Evolutionary conservation across 805 yeast genomes (phyloP).

Genomic region (Soucietia sequanensis): DNA sequence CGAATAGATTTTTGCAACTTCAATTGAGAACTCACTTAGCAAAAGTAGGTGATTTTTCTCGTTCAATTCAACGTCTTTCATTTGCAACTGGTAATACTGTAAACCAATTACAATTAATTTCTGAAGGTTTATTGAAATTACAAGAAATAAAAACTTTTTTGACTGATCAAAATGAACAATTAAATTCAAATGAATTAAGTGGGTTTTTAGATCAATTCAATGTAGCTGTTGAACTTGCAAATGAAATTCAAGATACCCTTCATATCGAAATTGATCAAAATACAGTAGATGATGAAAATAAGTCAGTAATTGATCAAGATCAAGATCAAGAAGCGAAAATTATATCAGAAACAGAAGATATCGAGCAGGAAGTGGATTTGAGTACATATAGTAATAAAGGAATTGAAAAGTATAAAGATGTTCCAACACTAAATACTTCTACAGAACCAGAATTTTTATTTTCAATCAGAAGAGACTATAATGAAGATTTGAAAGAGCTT

Average conservation of each 20-base stretch:
- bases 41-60: constrained; percentile 53
- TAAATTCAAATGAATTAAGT: constrained; percentile 20
- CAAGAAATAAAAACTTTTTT: constrained; percentile 18
- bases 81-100: constrained; percentile 34
- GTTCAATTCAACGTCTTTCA: constrained; percentile 55
- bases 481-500: constrained; percentile 22
- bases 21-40: constrained; percentile 36
- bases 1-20: constrained; percentile 17
- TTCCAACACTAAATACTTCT: neutral
- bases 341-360: constrained; percentile 1
- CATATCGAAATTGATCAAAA: constrained; percentile 32
- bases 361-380: constrained; percentile 4
- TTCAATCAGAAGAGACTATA: constrained; percentile 36
- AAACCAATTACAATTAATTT: constrained; percentile 26
- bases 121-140: constrained; percentile 29
- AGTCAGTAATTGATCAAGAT: constrained; percentile 1
- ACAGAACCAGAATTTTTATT: constrained; percentile 15
- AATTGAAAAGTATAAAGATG: constrained; percentile 21
- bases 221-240: constrained; percentile 42
- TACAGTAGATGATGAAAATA: constrained; percentile 15
- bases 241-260: constrained; percentile 38
- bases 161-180: constrained; percentile 8
- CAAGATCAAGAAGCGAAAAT: constrained; percentile 4
- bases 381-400: constrained; percentile 18
- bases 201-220: constrained; percentile 24